Base-by-base conservation (phyloP, 1,139 yeast species). In the Sugiyamaella novakii region DNA sequence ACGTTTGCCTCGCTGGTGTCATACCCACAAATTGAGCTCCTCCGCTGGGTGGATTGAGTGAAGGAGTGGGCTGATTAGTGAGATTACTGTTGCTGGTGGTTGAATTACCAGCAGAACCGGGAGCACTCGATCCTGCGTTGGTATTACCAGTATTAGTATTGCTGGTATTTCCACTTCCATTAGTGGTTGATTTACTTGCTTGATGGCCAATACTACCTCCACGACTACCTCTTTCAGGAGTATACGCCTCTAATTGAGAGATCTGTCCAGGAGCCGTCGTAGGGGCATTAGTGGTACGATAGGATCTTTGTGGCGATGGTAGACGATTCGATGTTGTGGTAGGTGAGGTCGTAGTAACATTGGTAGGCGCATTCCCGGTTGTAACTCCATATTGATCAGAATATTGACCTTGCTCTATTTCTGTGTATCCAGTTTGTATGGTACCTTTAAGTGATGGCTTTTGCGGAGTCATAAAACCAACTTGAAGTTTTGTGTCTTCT, bases 161-260 rank as follows among this genome's bases (percentile, higher is more conserved):
- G n/a, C 25, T 38, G 22, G n/a, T 24, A 19, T 36, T 43, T n/a
- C 28, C 21, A 11, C 17, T 21, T n/a, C 43, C 35, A 25, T 35
- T 36, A 8, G 15, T 8, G 10, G 39, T 22, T n/a, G 29, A 18
- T 24, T 46, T 24, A 25, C 30, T 33, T 18, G 22, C 17, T 24
- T 42, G 31, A 10, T 42, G 10, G 39, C 11, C 18, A 25, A 30
- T 39, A 22, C 27, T 21, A 30, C 35, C 38, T 31, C 50, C 44
- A 5, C 40, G 39, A 25, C 52, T 47, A 1, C 92, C 92, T 43
- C 94, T 69, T 59, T 85, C 94, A 1, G 95, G 94, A 0, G 95
- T 86, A 59, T 83, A 85, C 1, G 94, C 92, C 64, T 85, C 94
- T 53, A 83, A 71, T 5, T 87, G 87, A 24, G 49, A 27, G 11